Conservation (phyloP, 306 rosid species). For the Ormosia semicastrata region DNA sequence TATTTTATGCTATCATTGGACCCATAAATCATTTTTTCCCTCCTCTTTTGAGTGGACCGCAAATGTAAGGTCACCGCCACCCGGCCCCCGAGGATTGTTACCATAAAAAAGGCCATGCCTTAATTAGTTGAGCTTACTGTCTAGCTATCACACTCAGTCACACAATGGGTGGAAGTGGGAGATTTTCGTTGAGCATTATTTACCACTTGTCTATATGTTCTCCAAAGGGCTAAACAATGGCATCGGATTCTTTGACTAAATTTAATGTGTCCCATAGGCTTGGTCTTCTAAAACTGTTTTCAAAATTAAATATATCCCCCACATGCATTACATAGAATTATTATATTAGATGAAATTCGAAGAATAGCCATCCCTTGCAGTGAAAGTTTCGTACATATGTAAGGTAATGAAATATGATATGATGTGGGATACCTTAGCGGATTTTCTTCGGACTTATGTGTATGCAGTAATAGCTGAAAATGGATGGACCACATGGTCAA, state of each 20-base stretch:
- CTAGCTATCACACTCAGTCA: not conserved
- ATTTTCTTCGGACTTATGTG: too few species aligned
- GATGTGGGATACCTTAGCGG: too few species aligned
- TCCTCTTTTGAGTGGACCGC: conserved; percentile 17
- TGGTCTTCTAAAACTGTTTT: not conserved
- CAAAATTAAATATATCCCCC: too few species aligned
- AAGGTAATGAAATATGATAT: too few species aligned
- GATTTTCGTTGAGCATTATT: conserved; percentile 17
- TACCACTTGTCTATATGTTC: conserved; percentile 27
- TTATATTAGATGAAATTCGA: too few species aligned
- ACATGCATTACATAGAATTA: too few species aligned
- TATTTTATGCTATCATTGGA: not conserved
- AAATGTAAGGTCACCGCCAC: conserved; percentile 1
- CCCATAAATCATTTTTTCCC: not conserved
- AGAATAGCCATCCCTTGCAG: too few species aligned
- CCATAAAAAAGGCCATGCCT: conserved; percentile 12
- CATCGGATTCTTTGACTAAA: conserved; percentile 40
- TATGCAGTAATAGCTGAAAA: too few species aligned
- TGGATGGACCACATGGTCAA: too few species aligned
- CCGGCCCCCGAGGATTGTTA: not conserved
- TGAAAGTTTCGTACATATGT: too few species aligned
- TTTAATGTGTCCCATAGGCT: conserved; percentile 18
- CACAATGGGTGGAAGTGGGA: conserved; percentile 23
- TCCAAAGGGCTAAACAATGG: conserved; percentile 14
- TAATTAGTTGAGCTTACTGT: conserved; percentile 26